Percentiles rank a stretch among this genome's conserved stretches.
Conservation (phyloP, 2,329 filamentous ascomycete species). For the Aureobasidium sp. region DNA sequence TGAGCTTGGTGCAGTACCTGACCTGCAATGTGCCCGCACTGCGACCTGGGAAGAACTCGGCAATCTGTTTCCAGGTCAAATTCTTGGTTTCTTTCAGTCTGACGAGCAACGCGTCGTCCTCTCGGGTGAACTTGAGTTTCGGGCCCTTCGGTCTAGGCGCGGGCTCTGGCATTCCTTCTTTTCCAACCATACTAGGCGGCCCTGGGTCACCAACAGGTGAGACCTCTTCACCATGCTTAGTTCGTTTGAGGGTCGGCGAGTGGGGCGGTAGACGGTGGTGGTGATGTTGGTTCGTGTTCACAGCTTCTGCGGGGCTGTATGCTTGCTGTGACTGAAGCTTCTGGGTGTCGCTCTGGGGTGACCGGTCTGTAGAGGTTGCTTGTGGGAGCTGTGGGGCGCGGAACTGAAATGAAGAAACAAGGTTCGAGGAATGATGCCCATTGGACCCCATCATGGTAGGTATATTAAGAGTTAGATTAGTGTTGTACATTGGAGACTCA, state of each 20-base stretch:
- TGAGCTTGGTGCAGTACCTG: slow-evolving; percentile 88
- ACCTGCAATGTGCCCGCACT: slow-evolving; percentile 89
- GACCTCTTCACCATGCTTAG: slow-evolving; percentile 43
- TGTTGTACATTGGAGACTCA: not conserved
- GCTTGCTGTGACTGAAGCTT: not conserved
- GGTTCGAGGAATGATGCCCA: not conserved
- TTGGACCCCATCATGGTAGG: not conserved
- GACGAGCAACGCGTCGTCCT: slow-evolving; percentile 80
- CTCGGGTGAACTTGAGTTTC: slow-evolving; percentile 88
- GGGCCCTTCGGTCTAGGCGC: slow-evolving; percentile 74
- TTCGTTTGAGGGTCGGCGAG: slow-evolving; percentile 55
- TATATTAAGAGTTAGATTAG: not conserved
- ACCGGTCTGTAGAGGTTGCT: not conserved
- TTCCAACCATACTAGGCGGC: slow-evolving; percentile 77
- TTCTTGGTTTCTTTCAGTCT: slow-evolving; percentile 92
- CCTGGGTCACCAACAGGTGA: slow-evolving; percentile 40
- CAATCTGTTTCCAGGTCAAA: slow-evolving; percentile 94
- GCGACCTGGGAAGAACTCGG: slow-evolving; percentile 87
- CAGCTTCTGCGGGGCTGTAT: not conserved
- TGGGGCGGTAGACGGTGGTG: slow-evolving; percentile 74
- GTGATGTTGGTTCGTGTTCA: slow-evolving; percentile 48
- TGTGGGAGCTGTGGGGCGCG: not conserved
- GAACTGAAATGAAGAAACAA: not conserved
- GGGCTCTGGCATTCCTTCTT: slow-evolving; percentile 77
- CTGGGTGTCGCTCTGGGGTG: not conserved